Evolutionary conservation across 2,329 filamentous ascomycete genomes (phyloP).

Genomic region (Fusarium sp.): DNA sequence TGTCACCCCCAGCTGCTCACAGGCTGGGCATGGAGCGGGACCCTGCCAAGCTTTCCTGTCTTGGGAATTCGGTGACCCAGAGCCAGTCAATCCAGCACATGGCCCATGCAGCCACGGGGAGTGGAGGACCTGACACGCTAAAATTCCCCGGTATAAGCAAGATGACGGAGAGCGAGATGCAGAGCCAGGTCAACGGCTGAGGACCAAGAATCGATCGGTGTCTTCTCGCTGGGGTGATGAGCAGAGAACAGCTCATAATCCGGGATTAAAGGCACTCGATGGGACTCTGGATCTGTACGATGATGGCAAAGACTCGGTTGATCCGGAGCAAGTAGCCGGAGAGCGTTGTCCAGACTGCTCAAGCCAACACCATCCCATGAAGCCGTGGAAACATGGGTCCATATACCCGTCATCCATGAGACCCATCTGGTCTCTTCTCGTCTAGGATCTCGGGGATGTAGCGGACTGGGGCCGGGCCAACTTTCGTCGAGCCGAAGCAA

Average conservation of each 20-base stretch:
- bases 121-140: constrained; percentile 24
- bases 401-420: constrained; percentile 13
- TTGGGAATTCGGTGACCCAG: constrained; percentile 17
- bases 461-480: constrained; percentile 8
- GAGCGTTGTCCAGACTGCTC: background rate
- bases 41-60: constrained; percentile 35
- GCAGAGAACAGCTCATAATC: background rate
- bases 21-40: constrained; percentile 23
- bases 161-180: constrained; percentile 25
- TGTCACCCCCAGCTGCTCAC: constrained; percentile 31
- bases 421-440: constrained; percentile 8
- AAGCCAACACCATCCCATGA: background rate
- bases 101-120: constrained; percentile 34
- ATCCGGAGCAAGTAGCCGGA: constrained; percentile 5
- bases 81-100: constrained; percentile 43
- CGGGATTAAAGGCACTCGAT: constrained; percentile 9
- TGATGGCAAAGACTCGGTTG: constrained; percentile 16
- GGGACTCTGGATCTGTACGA: constrained; percentile 11
- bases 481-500: constrained; percentile 5
- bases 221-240: background rate
- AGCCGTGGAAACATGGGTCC: constrained; percentile 14
- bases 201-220: background rate
- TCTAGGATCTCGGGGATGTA: constrained; percentile 4
- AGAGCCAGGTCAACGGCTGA: constrained; percentile 15
- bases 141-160: constrained; percentile 26